Conservation (phyloP, 2,329 filamentous ascomycete species). For the Microsporum audouinii region DNA sequence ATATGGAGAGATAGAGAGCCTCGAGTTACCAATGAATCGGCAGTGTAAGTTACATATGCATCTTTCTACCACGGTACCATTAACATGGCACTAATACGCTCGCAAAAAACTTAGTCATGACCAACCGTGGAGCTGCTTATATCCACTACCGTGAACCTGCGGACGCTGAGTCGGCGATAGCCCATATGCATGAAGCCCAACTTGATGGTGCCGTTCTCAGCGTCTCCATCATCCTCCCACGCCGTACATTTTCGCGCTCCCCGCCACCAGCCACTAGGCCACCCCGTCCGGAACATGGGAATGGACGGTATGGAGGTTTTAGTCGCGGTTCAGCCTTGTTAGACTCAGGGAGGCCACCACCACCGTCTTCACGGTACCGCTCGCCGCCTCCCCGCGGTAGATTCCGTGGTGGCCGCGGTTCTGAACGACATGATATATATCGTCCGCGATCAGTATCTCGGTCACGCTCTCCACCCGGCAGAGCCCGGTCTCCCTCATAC, state of each 20-base stretch:
- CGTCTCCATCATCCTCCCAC: constrained; percentile 78
- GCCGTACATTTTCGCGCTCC: constrained; percentile 67
- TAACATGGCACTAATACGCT: not conserved
- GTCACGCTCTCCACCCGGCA: constrained; percentile 27
- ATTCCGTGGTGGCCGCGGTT: constrained; percentile 28
- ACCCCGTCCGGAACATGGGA: constrained; percentile 8
- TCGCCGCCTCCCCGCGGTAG: constrained; percentile 22
- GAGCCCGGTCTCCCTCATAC: constrained; percentile 27
- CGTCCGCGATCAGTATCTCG: constrained; percentile 49
- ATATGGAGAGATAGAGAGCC: constrained; percentile 73
- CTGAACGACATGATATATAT: constrained; percentile 40
- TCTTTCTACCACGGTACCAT: not conserved
- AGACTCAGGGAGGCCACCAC: constrained; percentile 3
- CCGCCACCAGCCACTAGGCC: constrained; percentile 56
- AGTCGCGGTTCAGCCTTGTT: constrained; percentile 11
- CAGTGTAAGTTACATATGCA: constrained; percentile 49
- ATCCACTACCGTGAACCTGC: constrained; percentile 67
- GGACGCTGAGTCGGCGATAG: constrained; percentile 77
- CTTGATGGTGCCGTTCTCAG: constrained; percentile 71
- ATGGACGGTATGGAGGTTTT: constrained; percentile 15
- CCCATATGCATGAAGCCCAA: constrained; percentile 97
- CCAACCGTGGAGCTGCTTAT: constrained; percentile 87
- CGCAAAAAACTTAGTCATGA: constrained; percentile 50
- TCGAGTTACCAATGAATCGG: constrained; percentile 83
- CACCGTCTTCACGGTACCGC: constrained; percentile 19